Percentiles rank a stretch among this genome's conserved stretches.
These are phyloP conservation scores for Amanita jacksonii DNA, from an alignment of 768 basidiomycete genomes.

Conservation along the genomic window DNA sequence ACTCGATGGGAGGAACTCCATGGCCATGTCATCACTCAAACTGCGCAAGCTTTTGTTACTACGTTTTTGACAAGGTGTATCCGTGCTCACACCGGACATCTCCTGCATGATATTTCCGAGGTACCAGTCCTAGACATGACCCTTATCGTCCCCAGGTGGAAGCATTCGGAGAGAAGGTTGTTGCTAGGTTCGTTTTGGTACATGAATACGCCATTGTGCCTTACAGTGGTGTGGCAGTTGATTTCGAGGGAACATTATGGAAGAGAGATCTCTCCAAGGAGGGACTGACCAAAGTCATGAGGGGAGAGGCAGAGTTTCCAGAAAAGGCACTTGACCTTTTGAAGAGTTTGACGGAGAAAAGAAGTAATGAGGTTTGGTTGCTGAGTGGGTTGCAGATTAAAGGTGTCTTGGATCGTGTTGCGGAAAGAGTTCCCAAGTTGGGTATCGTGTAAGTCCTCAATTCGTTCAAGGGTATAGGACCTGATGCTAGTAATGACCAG, in stretches of 20 bases:
- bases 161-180: conserved; percentile 53
- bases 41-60: conserved; percentile 74
- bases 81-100: conserved; percentile 65
- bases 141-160: conserved; percentile 58
- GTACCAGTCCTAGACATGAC: conserved; percentile 26
- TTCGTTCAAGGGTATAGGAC: not conserved
- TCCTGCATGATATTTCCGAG: conserved; percentile 25
- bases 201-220: not conserved
- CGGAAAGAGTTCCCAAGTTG: conserved; percentile 49
- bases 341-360: conserved; percentile 49
- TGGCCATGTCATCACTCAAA: conserved; percentile 79
- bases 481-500: conserved; percentile 22
- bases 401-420: conserved; percentile 55
- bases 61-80: conserved; percentile 70
- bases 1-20: conserved; percentile 82
- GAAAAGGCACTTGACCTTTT: conserved; percentile 39
- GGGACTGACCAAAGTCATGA: conserved; percentile 31
- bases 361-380: conserved; percentile 72
- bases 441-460: conserved; percentile 58
- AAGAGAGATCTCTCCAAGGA: conserved; percentile 41
- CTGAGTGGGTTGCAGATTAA: conserved; percentile 64
- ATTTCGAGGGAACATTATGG: conserved; percentile 81
- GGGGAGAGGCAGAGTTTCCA: conserved; percentile 19
- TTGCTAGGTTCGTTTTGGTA: conserved; percentile 27
- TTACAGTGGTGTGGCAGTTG: conserved; percentile 25